Evolutionary conservation across 768 basidiomycete genomes (phyloP).

Genomic region (Russula foetens): DNA sequence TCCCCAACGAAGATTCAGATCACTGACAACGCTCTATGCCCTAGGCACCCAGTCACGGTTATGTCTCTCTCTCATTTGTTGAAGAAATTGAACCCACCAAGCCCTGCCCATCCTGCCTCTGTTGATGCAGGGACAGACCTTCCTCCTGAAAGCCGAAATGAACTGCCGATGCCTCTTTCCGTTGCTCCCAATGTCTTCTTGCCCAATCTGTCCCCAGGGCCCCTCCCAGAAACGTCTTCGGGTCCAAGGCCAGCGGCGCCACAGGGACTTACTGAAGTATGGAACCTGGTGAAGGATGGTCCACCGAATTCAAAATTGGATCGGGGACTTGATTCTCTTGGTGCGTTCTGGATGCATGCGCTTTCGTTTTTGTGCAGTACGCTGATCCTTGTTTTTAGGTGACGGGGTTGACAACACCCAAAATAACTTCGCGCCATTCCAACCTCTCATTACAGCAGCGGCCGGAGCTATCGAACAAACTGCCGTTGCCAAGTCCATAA

Average conservation of each 20-base stretch:
- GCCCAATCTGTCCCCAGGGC: neutral
- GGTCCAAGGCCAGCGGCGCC: neutral
- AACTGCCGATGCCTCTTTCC: neutral
- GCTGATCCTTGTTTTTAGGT: neutral
- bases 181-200: neutral
- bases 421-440: neutral
- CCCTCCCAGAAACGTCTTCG: neutral
- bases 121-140: neutral
- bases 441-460: neutral
- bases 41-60: too few species aligned
- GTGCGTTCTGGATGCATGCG: neutral
- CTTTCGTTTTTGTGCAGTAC: neutral
- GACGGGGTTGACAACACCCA: neutral
- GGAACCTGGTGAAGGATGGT: neutral
- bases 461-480: neutral
- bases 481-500: neutral
- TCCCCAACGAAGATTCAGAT: neutral
- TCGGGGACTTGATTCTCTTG: neutral
- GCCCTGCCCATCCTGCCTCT: neutral
- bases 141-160: neutral
- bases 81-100: neutral
- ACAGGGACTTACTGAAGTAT: neutral
- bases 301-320: neutral
- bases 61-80: neutral
- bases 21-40: too few species aligned